Evolutionary conservation across 2,329 filamentous ascomycete species (phyloP).

Genomic region (Diplocarpon mali): DNA sequence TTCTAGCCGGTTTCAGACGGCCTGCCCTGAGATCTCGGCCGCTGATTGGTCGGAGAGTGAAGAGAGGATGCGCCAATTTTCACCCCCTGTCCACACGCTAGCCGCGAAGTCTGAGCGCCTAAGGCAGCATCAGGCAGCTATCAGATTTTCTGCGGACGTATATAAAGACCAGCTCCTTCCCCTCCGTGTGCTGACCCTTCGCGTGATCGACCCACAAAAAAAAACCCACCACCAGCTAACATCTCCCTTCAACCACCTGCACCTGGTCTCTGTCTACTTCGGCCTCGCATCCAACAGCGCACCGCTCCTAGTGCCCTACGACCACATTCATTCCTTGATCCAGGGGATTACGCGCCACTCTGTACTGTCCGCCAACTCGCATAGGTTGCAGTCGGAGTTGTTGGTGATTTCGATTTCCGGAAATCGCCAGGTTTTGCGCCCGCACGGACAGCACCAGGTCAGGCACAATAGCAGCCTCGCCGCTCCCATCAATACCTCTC

Average conservation of each 20-base stretch:
- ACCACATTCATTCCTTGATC: conserved; percentile 22
- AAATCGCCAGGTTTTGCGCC: background rate
- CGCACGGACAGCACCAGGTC: background rate
- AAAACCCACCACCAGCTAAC: conserved; percentile 2
- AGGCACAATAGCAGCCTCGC: background rate
- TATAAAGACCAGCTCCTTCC: conserved; percentile 13
- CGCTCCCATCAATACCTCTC: background rate
- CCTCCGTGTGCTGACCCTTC: conserved; percentile 10
- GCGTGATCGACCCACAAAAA: conserved; percentile 14
- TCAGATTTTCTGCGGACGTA: conserved; percentile 7
- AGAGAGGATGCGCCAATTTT: too few species aligned
- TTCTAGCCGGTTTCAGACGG: too few species aligned
- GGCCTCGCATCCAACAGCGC: conserved; percentile 13
- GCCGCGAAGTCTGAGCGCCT: background rate
- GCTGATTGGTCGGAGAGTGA: too few species aligned
- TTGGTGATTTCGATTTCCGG: too few species aligned
- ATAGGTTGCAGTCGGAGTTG: too few species aligned
- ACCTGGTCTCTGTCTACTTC: conserved; percentile 1
- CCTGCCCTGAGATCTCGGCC: too few species aligned
- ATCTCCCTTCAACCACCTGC: background rate
- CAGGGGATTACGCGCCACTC: conserved; percentile 12
- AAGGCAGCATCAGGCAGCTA: conserved; percentile 2
- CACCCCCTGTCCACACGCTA: background rate
- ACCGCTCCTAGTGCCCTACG: conserved; percentile 19
- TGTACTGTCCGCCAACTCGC: background rate